Evolutionary conservation across 306 rosid genomes (phyloP), one percentile per base, ranked within the genome.

Genomic region (Quillaja saponaria): DNA sequence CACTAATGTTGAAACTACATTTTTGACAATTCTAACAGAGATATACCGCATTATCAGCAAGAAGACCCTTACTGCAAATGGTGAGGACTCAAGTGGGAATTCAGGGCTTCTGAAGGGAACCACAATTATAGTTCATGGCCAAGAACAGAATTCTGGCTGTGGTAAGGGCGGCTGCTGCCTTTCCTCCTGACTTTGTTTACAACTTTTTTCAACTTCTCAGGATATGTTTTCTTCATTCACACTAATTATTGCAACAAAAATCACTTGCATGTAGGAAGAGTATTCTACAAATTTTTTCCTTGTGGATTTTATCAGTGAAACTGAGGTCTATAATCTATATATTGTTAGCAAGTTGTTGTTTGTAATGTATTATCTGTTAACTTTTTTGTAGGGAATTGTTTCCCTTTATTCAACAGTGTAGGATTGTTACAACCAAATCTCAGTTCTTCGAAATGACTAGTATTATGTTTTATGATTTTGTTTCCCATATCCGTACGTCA

Each of bases 1-100:
- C 34, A 91, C 96, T 28, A 91, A 91, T 41, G 96, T 91, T 9
- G 97, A 91, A 59, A 82, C 95, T 7, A 84, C 95, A 14, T 91
- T 91, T 61, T 65, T 91, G 41, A 88, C 90, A 0, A 79, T 91
- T 62, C 69, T 91, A 58, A 77, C 78, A 7, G 88, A 88, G 82
- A 88, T 85, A 55, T 91, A 91, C 71, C 70, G 78, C 58, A 78
- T 86, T 11, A 78, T 85, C 55, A 80, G 88, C 60, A 88, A 79
- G 82, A 91, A 84, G 66, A 61, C 80, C 13, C 91, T 91, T 21
- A 63, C 80, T 42, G 66, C 80, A 0, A 66, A 56, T 60, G 96
- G 60, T 4, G 81, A 37, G 25, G 85, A 78, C 44, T 58, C 82
- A 3, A 61, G 13, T 58, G 82, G 79, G 20, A 64, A 8, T 64